Percentiles rank a stretch among this genome's conserved stretches.
Evolutionary conservation across 345 rosid species (phyloP).

Genomic region (Limnanthes douglasii): DNA sequence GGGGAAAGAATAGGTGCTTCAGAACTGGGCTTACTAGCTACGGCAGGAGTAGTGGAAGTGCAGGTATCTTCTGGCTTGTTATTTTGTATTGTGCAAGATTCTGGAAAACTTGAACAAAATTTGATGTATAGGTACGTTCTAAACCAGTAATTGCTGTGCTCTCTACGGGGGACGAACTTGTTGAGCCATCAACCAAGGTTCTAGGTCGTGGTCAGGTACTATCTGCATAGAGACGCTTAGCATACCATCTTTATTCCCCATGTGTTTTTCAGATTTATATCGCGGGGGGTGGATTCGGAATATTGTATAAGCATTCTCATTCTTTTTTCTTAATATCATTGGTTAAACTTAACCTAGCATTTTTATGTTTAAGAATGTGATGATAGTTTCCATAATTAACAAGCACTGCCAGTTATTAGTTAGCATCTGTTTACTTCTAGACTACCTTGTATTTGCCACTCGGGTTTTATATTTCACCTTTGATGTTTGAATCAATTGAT

Average conservation of each 20-base stretch:
- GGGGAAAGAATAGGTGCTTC: conserved; percentile 82
- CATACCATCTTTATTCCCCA: no score
- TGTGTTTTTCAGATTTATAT: no score
- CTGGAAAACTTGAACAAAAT: conserved; percentile 2
- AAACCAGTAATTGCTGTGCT: conserved; percentile 74
- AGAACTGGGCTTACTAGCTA: conserved; percentile 86
- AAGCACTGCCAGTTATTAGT: no score
- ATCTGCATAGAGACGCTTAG: no score
- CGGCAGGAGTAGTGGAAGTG: conserved; percentile 62
- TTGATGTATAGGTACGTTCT: conserved; percentile 50
- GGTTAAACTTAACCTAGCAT: no score
- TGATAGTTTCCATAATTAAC: no score
- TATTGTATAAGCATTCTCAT: no score
- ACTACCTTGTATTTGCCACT: not conserved
- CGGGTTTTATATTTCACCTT: conserved; percentile 5
- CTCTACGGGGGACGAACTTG: conserved; percentile 95
- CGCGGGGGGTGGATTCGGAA: no score
- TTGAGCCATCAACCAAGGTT: conserved; percentile 39
- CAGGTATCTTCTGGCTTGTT: conserved; percentile 38
- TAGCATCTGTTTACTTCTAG: not conserved
- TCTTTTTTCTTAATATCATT: no score
- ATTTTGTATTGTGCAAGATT: conserved; percentile 9
- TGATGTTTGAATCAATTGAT: conserved; percentile 10
- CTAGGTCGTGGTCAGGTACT: conserved; percentile 80
- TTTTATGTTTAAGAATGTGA: no score